phyloP scores from a whole-genome alignment of 148 eudicot genomes.

The Dianthus caryophyllus region DNA sequence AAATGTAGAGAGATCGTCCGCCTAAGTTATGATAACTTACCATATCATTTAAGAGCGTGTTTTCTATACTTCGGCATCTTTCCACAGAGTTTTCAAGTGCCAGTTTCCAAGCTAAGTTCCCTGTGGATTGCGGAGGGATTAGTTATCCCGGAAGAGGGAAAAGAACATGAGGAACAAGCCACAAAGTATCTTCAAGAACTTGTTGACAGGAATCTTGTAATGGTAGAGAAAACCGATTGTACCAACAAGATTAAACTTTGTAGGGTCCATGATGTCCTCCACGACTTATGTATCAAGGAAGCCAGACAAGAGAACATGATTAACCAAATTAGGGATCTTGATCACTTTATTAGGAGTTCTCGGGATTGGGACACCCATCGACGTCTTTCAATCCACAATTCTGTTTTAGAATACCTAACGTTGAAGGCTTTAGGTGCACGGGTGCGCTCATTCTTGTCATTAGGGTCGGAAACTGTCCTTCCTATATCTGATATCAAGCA shows the following conservation, averaged over 20 bases:
- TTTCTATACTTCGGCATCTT: constrained; percentile 38
- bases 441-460: constrained; percentile 16
- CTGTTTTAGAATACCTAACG: constrained; percentile 12
- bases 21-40: constrained; percentile 33
- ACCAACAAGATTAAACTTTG: constrained; percentile 39
- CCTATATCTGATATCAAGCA: background rate
- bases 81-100: constrained; percentile 30
- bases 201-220: constrained; percentile 35
- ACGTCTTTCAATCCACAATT: constrained; percentile 8
- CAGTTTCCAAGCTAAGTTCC: constrained; percentile 20
- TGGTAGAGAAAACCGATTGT: constrained; percentile 20
- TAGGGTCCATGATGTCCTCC: constrained; percentile 41
- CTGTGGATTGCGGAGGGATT: constrained; percentile 53
- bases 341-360: background rate
- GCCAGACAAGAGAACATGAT: constrained; percentile 38
- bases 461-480: constrained; percentile 9
- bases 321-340: constrained; percentile 9
- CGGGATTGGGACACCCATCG: constrained; percentile 6
- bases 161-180: constrained; percentile 15
- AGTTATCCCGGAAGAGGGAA: constrained; percentile 11
- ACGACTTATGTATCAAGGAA: constrained; percentile 37
- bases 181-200: constrained; percentile 40
- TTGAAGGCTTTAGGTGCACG: constrained; percentile 18
- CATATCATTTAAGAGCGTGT: constrained; percentile 34
- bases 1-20: constrained; percentile 13